Conservation (phyloP, 805 yeast genomes). For the Ogataea methylovora region DNA sequence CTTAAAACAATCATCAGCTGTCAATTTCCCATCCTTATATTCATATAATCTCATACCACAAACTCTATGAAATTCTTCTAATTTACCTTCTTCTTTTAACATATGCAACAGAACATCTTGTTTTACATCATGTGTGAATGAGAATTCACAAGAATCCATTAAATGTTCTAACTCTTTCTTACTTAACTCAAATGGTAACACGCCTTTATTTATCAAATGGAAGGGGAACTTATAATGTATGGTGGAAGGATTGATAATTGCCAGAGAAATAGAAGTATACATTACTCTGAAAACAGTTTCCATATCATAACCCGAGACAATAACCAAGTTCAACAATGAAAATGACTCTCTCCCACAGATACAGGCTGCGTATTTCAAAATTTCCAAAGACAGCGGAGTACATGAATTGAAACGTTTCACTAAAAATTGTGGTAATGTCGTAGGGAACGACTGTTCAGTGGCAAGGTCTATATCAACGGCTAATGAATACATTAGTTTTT, state of each 20-base stretch:
- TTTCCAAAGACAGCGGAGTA: conserved; percentile 9
- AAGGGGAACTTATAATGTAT: conserved; percentile 42
- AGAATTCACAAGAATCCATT: conserved; percentile 27
- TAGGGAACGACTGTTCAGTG: neutral
- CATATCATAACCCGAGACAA: conserved; percentile 29
- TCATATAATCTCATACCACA: conserved; percentile 36
- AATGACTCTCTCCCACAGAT: conserved; percentile 31
- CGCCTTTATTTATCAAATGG: conserved; percentile 24
- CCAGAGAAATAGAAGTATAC: conserved; percentile 24
- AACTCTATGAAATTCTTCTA: conserved; percentile 25
- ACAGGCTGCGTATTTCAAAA: conserved; percentile 35
- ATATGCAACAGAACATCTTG: conserved; percentile 25
- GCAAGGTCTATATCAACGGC: no score
- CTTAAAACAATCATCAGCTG: conserved; percentile 18
- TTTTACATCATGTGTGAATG: conserved; percentile 34
- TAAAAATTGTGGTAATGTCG: neutral
- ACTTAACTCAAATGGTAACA: conserved; percentile 9
- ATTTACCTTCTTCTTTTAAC: conserved; percentile 19
- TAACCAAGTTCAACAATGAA: conserved; percentile 28
- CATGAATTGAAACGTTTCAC: neutral
- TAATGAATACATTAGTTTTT: no score
- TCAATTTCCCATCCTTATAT: conserved; percentile 1
- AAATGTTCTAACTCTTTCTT: conserved; percentile 27
- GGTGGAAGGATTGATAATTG: conserved; percentile 30
- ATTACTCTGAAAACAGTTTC: conserved; percentile 25